Conservation (phyloP, 2,329 filamentous ascomycete species). For the Microcyclosporella mali region DNA sequence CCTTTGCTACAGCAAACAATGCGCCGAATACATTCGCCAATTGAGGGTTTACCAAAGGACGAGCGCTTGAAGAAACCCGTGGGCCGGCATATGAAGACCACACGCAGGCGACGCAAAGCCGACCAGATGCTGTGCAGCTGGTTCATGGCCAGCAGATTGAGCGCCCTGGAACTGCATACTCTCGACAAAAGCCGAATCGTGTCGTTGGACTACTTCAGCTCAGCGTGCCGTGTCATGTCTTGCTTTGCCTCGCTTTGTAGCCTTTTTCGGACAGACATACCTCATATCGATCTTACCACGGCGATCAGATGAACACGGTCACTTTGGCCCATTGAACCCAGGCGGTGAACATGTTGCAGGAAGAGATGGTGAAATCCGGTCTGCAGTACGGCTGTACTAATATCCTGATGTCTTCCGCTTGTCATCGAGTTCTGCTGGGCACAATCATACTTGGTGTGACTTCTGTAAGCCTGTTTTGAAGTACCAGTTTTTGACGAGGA, state of each 20-base stretch:
- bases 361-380: constrained; percentile 3
- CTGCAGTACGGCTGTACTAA: neutral
- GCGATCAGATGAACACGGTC: constrained; percentile 3
- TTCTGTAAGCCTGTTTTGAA: constrained; percentile 5
- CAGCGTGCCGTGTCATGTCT: constrained; percentile 9
- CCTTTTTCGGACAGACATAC: constrained; percentile 10
- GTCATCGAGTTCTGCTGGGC: constrained; percentile 7
- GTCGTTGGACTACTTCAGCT: constrained; percentile 8
- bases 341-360: constrained; percentile 8
- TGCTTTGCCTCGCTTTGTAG: constrained; percentile 10
- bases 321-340: constrained; percentile 9
- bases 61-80: constrained; percentile 8
- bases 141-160: too few relatives aligned
- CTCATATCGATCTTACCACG: neutral
- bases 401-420: neutral
- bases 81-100: too few relatives aligned
- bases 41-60: constrained; percentile 13
- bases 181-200: too few relatives aligned
- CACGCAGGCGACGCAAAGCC: too few relatives aligned
- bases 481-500: too few relatives aligned
- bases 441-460: constrained; percentile 13
- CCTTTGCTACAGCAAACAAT: constrained; percentile 7
- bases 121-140: too few relatives aligned
- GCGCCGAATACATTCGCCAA: constrained; percentile 8
- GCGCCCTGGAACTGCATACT: too few relatives aligned